phyloP scores from a whole-genome alignment of 345 rosid species.

The Angophora floribunda region DNA sequence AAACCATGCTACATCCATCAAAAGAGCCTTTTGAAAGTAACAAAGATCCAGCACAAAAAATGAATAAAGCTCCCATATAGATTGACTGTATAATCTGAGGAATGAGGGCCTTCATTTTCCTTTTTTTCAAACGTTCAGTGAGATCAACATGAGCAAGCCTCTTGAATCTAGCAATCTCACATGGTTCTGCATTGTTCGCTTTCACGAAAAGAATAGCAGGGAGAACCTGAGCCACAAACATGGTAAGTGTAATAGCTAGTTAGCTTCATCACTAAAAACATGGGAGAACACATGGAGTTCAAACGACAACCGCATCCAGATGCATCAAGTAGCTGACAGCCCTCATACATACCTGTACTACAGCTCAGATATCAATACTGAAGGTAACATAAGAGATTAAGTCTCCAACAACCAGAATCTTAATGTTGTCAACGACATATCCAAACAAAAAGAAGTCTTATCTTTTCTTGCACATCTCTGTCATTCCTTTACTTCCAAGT shows the following conservation, averaged over 20 bases:
- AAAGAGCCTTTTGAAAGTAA: conserved; percentile 53
- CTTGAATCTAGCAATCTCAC: conserved; percentile 64
- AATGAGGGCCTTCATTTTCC: conserved; percentile 83
- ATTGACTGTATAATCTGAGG: conserved; percentile 75
- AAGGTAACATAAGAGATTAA: background rate
- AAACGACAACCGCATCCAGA: background rate
- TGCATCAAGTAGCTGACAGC: background rate
- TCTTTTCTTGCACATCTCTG: background rate
- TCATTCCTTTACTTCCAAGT: background rate
- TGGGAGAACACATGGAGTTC: background rate
- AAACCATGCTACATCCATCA: conserved; percentile 54
- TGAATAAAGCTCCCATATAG: conserved; percentile 61
- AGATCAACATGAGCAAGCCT: conserved; percentile 65
- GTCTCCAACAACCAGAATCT: background rate
- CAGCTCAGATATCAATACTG: background rate
- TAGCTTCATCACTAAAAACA: background rate
- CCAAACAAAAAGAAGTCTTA: background rate
- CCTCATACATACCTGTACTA: background rate
- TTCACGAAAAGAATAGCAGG: conserved; percentile 86
- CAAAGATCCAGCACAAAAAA: conserved; percentile 68
- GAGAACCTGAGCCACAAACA: conserved; percentile 38
- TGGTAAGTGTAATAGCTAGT: background rate
- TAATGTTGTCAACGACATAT: background rate
- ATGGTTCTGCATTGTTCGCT: conserved; percentile 79
- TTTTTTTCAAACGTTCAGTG: conserved; percentile 53